These are phyloP conservation scores for Trametes elegans DNA, from an alignment of 768 basidiomycete genomes.

Conservation along the genomic window DNA sequence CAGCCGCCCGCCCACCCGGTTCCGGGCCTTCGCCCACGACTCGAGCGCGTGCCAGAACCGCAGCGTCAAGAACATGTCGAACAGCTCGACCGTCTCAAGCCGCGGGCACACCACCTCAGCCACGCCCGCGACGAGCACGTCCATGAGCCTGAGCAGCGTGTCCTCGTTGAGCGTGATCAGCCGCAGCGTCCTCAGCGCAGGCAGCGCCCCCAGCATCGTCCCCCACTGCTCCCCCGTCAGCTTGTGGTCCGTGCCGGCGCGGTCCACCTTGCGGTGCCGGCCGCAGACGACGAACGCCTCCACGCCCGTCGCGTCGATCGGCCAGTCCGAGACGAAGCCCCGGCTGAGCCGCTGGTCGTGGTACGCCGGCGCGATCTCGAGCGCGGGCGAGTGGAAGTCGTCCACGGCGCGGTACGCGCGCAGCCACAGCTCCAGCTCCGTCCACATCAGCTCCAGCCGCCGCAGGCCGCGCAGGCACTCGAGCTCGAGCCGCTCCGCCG, in stretches of 20 bases:
- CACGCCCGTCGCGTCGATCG: background rate
- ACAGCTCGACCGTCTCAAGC: background rate
- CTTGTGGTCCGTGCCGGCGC: background rate
- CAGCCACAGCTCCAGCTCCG: background rate
- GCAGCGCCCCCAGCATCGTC: background rate
- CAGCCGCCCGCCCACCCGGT: background rate
- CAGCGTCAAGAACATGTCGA: background rate
- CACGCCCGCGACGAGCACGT: background rate
- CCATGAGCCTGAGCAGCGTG: background rate
- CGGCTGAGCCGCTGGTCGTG: background rate
- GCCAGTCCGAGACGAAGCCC: conserved; percentile 1
- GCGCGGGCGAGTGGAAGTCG: background rate
- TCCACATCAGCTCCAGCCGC: background rate
- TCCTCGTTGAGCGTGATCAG: background rate
- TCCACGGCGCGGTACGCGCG: background rate
- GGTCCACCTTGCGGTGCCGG: background rate
- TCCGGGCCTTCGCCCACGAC: background rate
- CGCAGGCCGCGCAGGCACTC: background rate
- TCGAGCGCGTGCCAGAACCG: background rate
- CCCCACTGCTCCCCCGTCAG: background rate
- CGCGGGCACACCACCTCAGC: background rate
- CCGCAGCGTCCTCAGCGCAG: conserved; percentile 1
- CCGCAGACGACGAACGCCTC: conserved; percentile 6
- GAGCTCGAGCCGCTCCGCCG: background rate
- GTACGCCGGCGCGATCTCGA: background rate